Base-by-base conservation (phyloP, 2,329 filamentous ascomycete genomes). In the Epichloe hybrida region DNA sequence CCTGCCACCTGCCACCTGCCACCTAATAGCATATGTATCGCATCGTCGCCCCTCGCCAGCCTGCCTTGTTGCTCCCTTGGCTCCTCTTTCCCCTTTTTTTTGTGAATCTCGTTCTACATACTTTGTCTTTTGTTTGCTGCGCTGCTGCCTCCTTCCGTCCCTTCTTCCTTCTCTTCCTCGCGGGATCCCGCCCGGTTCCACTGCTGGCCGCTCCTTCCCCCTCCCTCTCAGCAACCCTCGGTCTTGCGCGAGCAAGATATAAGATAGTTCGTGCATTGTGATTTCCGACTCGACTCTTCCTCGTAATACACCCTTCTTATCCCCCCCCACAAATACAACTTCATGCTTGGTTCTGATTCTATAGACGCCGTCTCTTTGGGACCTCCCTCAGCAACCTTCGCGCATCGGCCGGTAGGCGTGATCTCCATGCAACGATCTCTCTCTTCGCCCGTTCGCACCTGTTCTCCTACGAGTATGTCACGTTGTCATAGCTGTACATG, bases 341-440 rank as follows among this genome's bases (percentile, higher is more conserved):
- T 27, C 20, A 47, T 47, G 45, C 20, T 47, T 20, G 45, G 17
- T 9, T 47, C 45, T 41, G 23, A 40, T 49, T 31, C n/a, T 31
- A 31, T 40, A 35, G 31, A 35, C 15, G 23, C 42, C 21, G 34
- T 27, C 48, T 23, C 27, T 31, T n/a, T 21, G 36, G 17, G 12
- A 20, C 4, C 13, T 35, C 27, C 27, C 20, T 48, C 13, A 17
- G 40, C 41, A 42, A 39, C 20, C 17, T 43, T 40, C 38, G 40
- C 40, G 45, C 52, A 53, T 54, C 54, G 52, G 54, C 57, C 54
- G 54, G 36, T 58, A 53, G 55, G 57, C 54, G 53, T 80, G 74
- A 75, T 77, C 64, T 75, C 76, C 67, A 79, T 80, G 76, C 75
- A 80, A 68, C 75, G 75, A 60, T 80, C 77, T 56, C 70, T 76